Evolutionary conservation across 2,329 filamentous ascomycete genomes (phyloP).

Genomic region (Biscogniauxia sp.): DNA sequence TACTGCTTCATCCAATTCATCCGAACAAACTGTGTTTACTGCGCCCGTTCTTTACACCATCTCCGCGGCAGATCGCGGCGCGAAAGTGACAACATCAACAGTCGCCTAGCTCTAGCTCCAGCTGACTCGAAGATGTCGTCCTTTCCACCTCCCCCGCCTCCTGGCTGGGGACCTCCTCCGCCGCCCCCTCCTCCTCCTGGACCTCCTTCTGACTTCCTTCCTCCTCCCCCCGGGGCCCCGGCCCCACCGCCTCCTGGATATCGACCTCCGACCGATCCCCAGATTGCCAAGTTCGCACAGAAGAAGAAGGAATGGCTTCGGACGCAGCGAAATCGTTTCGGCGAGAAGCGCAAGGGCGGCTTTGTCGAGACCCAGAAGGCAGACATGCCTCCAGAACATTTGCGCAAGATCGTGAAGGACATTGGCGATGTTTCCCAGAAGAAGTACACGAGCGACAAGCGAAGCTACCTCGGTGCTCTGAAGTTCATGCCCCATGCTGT

Average conservation of each 20-base stretch:
- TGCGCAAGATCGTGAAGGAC: constrained; percentile 97
- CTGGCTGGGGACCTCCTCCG: constrained; percentile 52
- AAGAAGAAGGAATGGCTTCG: constrained; percentile 99
- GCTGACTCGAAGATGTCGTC: constrained; percentile 44
- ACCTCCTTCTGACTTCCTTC: constrained; percentile 53
- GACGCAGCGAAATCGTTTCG: constrained; percentile 85
- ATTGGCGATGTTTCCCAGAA: constrained; percentile 99
- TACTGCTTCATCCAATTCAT: constrained; percentile 5
- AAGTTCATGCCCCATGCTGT: constrained; percentile 99
- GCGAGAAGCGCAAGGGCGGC: constrained; percentile 93
- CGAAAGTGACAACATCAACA: constrained; percentile 30
- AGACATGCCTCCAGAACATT: constrained; percentile 96
- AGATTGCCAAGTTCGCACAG: constrained; percentile 90
- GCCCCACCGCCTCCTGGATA: constrained; percentile 84
- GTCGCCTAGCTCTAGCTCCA: constrained; percentile 22
- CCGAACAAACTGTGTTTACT: constrained; percentile 12
- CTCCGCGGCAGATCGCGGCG: constrained; percentile 34
- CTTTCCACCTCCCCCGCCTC: constrained; percentile 54
- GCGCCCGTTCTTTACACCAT: constrained; percentile 20
- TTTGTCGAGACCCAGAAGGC: constrained; percentile 98
- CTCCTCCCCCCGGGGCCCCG: constrained; percentile 53
- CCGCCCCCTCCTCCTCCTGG: constrained; percentile 56
- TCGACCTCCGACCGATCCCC: constrained; percentile 75
- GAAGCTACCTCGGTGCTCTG: constrained; percentile 92
- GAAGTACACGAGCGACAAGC: constrained; percentile 98